Evolutionary conservation across 176 grass and related monocot species (phyloP).

Genomic region (Oryza officinalis): DNA sequence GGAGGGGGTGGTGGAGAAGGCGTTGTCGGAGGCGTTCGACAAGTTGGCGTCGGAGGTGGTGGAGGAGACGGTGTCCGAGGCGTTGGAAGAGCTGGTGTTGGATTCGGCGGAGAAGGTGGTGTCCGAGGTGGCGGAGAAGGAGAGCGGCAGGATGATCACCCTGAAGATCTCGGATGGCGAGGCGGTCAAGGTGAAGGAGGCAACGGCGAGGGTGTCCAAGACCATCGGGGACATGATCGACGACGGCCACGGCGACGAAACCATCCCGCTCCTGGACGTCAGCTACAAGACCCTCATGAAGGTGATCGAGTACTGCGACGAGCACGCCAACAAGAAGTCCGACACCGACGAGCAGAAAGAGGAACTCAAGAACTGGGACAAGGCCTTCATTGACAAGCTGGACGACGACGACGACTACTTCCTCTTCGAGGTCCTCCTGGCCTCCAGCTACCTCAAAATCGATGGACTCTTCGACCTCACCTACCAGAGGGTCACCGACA

Average conservation of each 20-base stretch:
- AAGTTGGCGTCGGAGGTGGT: no score
- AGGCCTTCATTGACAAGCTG: neutral
- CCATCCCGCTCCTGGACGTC: neutral
- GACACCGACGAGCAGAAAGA: neutral
- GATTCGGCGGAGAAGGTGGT: no score
- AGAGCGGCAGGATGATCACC: neutral
- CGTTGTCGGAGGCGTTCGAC: no score
- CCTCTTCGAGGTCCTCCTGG: neutral
- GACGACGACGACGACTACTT: neutral
- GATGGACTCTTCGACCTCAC: neutral
- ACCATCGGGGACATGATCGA: no score
- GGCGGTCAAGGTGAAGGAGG: no score
- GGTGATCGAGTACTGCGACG: neutral
- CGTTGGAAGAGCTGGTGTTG: no score
- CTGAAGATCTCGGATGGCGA: neutral
- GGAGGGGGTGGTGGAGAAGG: no score
- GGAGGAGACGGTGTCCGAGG: no score
- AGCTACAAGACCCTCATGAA: neutral
- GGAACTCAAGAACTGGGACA: neutral
- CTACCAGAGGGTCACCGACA: neutral
- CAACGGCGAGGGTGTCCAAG: no score
- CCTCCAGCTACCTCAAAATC: neutral
- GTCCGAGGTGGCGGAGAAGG: neutral
- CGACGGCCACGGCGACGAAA: no score
- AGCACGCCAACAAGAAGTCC: neutral